Conservation (phyloP, 1,284 basidiomycete species). For the Cryptococcus sp. region DNA sequence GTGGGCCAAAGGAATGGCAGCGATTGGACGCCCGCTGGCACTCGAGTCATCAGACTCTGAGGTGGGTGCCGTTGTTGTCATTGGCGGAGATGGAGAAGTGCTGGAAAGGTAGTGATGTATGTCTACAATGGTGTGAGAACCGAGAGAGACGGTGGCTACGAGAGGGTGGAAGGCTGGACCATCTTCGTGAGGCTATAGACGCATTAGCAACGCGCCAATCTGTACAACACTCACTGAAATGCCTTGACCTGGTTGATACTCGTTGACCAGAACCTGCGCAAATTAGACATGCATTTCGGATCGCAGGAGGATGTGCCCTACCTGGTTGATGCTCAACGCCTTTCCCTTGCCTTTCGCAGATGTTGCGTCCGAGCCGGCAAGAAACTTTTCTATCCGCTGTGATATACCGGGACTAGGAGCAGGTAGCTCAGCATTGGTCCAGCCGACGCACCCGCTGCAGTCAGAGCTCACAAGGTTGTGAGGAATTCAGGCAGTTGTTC, state of each 20-base stretch:
- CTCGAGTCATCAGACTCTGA: not conserved
- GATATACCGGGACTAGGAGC: conserved; percentile 71
- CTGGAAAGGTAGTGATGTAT: conserved; percentile 69
- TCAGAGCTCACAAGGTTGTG: conserved; percentile 37
- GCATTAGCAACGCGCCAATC: not conserved
- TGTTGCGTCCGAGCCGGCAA: conserved; percentile 20
- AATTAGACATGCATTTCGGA: not conserved
- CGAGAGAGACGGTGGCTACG: conserved; percentile 85
- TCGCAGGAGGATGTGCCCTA: not conserved
- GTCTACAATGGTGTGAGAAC: conserved; percentile 79
- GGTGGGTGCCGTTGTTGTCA: conserved; percentile 26
- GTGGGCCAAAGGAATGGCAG: conserved; percentile 66
- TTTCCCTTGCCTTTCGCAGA: conserved; percentile 57
- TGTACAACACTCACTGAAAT: conserved; percentile 68
- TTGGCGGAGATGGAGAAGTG: conserved; percentile 46
- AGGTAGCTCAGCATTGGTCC: too few relatives aligned
- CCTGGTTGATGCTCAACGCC: conserved; percentile 63
- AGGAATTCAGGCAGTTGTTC: conserved; percentile 47
- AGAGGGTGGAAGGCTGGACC: conserved; percentile 84
- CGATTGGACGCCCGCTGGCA: conserved; percentile 60
- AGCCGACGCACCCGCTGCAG: conserved; percentile 4
- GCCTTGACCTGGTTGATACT: conserved; percentile 88
- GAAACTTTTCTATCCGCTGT: conserved; percentile 59
- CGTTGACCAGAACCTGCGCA: conserved; percentile 77
- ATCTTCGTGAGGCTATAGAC: conserved; percentile 81